Percentiles rank a stretch among this genome's conserved stretches.
phyloP scores from a whole-genome alignment of 768 basidiomycete species.

The Xanthoconium purpureum region DNA sequence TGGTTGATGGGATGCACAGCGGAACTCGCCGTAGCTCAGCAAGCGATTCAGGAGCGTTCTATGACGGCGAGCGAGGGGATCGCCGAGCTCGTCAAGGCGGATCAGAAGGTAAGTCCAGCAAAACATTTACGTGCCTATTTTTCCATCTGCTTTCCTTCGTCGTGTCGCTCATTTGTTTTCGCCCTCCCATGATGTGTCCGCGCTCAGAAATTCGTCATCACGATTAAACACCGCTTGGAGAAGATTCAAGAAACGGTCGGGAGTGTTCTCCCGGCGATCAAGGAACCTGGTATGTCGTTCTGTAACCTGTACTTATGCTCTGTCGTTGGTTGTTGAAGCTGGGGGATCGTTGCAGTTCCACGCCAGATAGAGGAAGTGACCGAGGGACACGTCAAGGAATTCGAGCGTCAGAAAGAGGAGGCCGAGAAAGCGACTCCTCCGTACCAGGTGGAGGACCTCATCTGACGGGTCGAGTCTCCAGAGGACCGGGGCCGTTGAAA shows the following conservation, averaged over 20 bases:
- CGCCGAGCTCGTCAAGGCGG: conserved; percentile 8
- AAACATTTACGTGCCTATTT: not conserved
- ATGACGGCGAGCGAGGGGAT: conserved; percentile 9
- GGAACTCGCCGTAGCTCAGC: conserved; percentile 8
- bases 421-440: conserved; percentile 1
- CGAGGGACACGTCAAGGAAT: conserved; percentile 10
- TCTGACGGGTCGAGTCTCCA: not conserved
- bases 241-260: conserved; percentile 10
- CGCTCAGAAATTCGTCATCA: conserved; percentile 2
- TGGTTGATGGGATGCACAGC: not conserved
- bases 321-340: not conserved
- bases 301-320: not conserved
- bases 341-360: conserved; percentile 2
- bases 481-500: not conserved
- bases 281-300: not conserved
- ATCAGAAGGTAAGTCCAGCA: conserved; percentile 7
- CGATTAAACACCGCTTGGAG: conserved; percentile 12
- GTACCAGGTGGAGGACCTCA: conserved; percentile 10
- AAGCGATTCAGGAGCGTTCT: conserved; percentile 12
- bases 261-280: conserved; percentile 6
- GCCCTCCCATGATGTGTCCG: not conserved
- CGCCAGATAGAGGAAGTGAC: conserved; percentile 10
- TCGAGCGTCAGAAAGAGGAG: not conserved
- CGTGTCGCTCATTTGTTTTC: too few species aligned
- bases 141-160: too few species aligned